Evolutionary conservation across 2,329 filamentous ascomycete genomes (phyloP).

Genomic region (Ascochyta koolunga): DNA sequence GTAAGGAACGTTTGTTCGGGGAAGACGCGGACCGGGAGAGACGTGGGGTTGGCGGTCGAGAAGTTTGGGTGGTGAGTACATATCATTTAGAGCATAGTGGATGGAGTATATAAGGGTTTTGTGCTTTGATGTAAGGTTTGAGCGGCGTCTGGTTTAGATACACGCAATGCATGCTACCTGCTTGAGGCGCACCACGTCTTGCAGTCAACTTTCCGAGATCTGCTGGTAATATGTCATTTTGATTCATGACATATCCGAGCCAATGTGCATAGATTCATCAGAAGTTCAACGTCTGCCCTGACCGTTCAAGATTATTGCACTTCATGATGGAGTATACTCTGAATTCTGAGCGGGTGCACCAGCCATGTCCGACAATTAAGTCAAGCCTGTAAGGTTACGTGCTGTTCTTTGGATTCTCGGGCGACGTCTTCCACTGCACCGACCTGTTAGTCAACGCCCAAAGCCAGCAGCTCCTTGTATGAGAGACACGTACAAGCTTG

Average conservation of each 20-base stretch:
- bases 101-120: background rate
- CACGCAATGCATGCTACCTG: background rate
- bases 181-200: background rate
- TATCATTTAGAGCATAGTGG: background rate
- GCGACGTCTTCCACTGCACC: slow-evolving; percentile 42
- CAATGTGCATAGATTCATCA: background rate
- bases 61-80: slow-evolving; percentile 67
- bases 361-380: background rate
- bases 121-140: slow-evolving; percentile 1
- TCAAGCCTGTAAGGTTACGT: slow-evolving; percentile 5
- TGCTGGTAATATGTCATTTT: background rate
- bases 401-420: slow-evolving; percentile 46
- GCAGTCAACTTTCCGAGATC: background rate
- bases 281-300: background rate
- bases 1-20: slow-evolving; percentile 65
- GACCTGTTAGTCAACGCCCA: slow-evolving; percentile 17
- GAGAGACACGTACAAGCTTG: slow-evolving; percentile 34
- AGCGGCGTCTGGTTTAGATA: background rate
- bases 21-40: slow-evolving; percentile 55
- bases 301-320: too few species aligned
- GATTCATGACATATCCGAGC: background rate
- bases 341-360: background rate
- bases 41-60: slow-evolving; percentile 64
- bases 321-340: background rate
- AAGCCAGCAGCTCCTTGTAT: background rate